Base-by-base conservation (phyloP, 768 basidiomycete species). In the Mycena venus region DNA sequence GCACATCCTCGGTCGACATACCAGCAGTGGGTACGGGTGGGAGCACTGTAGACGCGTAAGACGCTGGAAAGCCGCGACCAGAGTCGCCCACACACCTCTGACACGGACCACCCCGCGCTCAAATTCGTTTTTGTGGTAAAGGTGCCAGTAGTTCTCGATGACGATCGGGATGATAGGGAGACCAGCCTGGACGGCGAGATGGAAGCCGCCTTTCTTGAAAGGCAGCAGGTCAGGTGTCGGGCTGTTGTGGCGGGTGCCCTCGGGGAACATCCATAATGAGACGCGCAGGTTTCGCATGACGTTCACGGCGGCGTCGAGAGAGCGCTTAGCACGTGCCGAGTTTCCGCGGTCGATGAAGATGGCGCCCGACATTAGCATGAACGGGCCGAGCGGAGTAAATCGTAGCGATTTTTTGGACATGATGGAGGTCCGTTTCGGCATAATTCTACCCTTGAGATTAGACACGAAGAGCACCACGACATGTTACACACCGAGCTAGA, bases 121-220 rank as follows among this genome's bases (percentile, higher is more conserved):
- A 75, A 99, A 95, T 23, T 92, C 85, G 40, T 93, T 93, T 74
- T 91, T 89, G 79, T 91, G 92, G 82, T 98, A 99, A 56, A 98
- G 77, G 74, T 90, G 85, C 90, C 95, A 95, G 82, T 99, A 99
- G 83, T 99, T 99, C 86, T 99, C 96, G 63, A 92, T 91, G 3
- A 99, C 93, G 63, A 99, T 90, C 8, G 98, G 98, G 34, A 95
- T 90, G 79, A 99, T 93, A 8, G 98, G 98, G 56, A 99, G 89
- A 34, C 94, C 92, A 15, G 96, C 92, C 83, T 97, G 93, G 29
- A 99, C 89, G 32, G 98, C 98, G 61, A 99, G 90, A 81, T 99
- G 97, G 88, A 99, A 99, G 4, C 96, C 97, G 47, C 98, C 98
- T 83, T 99, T 99, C 88, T 99, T 99, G 87, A 99, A 93, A 3